phyloP scores from a whole-genome alignment of 305 asterid genomes.

The Monarda citriodora region DNA sequence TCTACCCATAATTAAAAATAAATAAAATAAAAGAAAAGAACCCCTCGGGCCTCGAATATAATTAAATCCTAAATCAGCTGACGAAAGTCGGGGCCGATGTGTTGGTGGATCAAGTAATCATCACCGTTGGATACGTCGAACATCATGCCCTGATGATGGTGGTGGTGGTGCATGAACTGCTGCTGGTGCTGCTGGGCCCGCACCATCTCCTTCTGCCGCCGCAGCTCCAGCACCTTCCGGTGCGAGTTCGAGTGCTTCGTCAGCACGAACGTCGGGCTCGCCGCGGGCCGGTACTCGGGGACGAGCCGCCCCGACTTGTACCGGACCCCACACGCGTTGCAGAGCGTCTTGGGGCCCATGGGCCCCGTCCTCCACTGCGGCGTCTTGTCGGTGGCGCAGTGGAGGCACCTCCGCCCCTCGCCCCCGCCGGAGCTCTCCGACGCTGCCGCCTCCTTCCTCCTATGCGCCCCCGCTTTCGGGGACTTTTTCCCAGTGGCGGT shows the following conservation, averaged over 20 bases:
- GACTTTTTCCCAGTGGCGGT: constrained; percentile 20
- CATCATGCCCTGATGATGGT: constrained; percentile 54
- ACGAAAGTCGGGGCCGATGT: constrained; percentile 70
- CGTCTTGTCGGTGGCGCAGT: constrained; percentile 91
- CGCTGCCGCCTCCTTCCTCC: constrained; percentile 30
- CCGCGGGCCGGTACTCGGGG: constrained; percentile 88
- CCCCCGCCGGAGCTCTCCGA: constrained; percentile 30
- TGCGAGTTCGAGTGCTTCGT: constrained; percentile 90
- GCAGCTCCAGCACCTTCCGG: constrained; percentile 76
- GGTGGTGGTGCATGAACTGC: constrained; percentile 31
- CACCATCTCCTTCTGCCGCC: constrained; percentile 71
- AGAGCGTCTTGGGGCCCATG: constrained; percentile 87
- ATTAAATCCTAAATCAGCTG: constrained; percentile 43
- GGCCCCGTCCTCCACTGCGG: constrained; percentile 98
- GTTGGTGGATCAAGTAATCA: constrained; percentile 85
- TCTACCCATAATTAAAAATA: not conserved
- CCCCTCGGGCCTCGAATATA: not conserved
- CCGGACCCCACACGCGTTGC: constrained; percentile 91
- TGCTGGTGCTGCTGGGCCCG: constrained; percentile 50
- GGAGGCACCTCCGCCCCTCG: constrained; percentile 79
- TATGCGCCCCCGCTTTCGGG: constrained; percentile 12
- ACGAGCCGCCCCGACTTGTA: constrained; percentile 89
- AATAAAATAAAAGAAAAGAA: not conserved
- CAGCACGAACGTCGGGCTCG: constrained; percentile 85
- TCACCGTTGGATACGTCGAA: constrained; percentile 65